These are phyloP conservation scores for Trichoderma gracile DNA, from an alignment of 2,329 filamentous ascomycete species.

Conservation along the genomic window DNA sequence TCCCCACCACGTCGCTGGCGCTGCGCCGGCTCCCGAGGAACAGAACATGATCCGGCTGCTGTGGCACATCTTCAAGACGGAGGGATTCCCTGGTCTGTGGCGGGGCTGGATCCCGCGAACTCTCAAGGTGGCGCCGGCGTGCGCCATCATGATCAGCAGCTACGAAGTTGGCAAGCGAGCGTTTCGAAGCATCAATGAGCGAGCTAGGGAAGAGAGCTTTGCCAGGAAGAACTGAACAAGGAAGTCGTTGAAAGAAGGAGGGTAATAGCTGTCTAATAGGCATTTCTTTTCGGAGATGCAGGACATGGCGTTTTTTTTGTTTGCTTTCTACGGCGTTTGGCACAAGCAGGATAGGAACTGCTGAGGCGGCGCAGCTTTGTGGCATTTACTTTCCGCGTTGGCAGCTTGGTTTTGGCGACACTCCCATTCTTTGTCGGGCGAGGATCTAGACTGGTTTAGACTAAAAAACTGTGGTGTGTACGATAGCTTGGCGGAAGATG, in stretches of 20 bases:
- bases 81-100: constrained; percentile 81
- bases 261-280: background rate
- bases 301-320: constrained; percentile 1
- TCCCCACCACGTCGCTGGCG: constrained; percentile 36
- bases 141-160: constrained; percentile 98
- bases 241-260: background rate
- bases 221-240: background rate
- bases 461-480: constrained; percentile 21
- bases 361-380: background rate
- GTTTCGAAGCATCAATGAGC: constrained; percentile 72
- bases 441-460: constrained; percentile 4
- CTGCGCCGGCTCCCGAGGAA: constrained; percentile 64
- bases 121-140: constrained; percentile 91
- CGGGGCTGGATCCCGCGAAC: constrained; percentile 89
- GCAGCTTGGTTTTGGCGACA: constrained; percentile 15
- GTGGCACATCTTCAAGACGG: constrained; percentile 86
- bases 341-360: background rate
- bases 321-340: constrained; percentile 25
- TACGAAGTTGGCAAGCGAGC: constrained; percentile 95
- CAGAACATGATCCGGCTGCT: constrained; percentile 78
- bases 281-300: background rate
- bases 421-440: constrained; percentile 17
- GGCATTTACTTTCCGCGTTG: background rate
- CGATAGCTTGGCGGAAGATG: constrained; percentile 32
- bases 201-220: constrained; percentile 25